Evolutionary conservation across 2,329 filamentous ascomycete genomes (phyloP), one percentile per base, ranked within the genome.

Genomic region (Trichoderma atroviride): DNA sequence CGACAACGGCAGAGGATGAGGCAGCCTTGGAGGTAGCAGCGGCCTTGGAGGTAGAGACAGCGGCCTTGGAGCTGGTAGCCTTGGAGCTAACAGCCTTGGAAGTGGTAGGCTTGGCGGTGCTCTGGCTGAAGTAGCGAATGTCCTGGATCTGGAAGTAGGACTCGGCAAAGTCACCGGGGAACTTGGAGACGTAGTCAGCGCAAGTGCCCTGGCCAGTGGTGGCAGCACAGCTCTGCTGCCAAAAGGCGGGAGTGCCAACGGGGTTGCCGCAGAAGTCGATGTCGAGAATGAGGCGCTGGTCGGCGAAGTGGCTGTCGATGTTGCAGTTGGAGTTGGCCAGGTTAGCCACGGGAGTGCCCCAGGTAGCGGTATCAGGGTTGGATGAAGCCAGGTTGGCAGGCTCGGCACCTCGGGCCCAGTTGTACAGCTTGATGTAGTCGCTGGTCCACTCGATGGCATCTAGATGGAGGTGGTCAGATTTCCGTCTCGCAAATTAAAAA

Each of bases 261-360:
- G 89, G 91, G 74, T 89, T 86, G 22, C 92, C 92, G 77, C 92
- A 95, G 77, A 94, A 91, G 35, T 89, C 78, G 56, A 92, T 92
- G 81, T 93, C 88, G 74, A 94, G 86, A 67, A 93, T 88, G 70
- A 97, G 87, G 74, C 89, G 87, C 82, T 94, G 87, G 75, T 89
- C 82, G 71, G 81, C 81, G 78, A 96, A 91, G 74, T 87, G 84
- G 2, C 77, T 78, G 71, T 87, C 81, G 72, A 93, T 88, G 72
- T 93, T 82, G 79, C 93, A 96, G 50, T 74, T 75, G 68, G 74
- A 72, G 61, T 81, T 83, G 19, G 88, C 87, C 1, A 93, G 90
- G 24, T 83, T 81, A 14, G 90, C 88, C 3, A 84, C 78, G 0
- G 92, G 91, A 4, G 77, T 82, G 6, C 88, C 90, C 92, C 92